Evolutionary conservation across 2,329 filamentous ascomycete genomes (phyloP), one percentile per base, ranked within the genome.

Genomic region (Paracorniculantispora psalliotae): DNA sequence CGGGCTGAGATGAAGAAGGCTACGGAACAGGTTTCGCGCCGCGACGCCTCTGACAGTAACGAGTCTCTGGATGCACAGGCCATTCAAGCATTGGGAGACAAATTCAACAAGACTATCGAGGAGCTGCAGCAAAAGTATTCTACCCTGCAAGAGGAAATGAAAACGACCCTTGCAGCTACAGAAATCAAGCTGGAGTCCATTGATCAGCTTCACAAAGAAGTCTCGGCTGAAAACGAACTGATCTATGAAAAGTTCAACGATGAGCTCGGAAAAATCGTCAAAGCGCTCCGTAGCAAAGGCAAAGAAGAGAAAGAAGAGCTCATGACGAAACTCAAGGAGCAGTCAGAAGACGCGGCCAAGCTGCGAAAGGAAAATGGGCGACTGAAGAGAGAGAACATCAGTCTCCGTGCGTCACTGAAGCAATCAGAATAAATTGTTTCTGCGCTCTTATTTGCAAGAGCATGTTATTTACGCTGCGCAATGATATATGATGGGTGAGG

Each of bases 221-320:
- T 87, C 17, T 91, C 87, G 66, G 90, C 91, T 0, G 93, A 97
- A 77, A 97, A 97, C 67, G 92, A 97, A 74, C 83, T 93, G 30
- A 79, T 97, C 58, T 97, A 97, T 72, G 89, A 93, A 64, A 88
- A 87, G 61, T 96, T 97, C 78, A 96, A 97, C 67, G 84, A 86
- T n/a, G 93, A 97, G 74, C 77, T 97, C 50, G 88, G 85, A 66
- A 91, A 89, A 76, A 90, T 97, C 61, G 80, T 92, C 46, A 88
- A 85, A 71, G 90, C 88, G 43, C 80, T 94, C 50, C 85, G 85
- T 71, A 83, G 83, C 61, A 88, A 87, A 64, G 84, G 85, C 4
- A 88, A 89, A 51, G 88, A 91, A 44, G 91, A 90, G 12, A 89
- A 90, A 66, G 89, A 92, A 66, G 90, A 93, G 66, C 74, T 96